Conservation (phyloP, 768 basidiomycete genomes). For the Suillus variegatus region DNA sequence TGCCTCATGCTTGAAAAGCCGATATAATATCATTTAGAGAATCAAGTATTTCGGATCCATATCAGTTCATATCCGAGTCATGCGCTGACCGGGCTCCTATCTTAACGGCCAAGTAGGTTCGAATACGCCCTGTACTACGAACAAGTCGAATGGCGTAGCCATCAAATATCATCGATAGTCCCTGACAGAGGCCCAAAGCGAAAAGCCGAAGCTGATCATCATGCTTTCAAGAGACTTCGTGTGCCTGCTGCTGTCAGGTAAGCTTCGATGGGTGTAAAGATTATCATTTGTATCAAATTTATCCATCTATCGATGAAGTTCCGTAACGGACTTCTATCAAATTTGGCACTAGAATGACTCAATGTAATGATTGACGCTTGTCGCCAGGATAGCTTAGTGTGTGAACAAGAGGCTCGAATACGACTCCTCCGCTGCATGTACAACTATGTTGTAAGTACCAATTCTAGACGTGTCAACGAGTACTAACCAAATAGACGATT, state of each 20-base stretch:
- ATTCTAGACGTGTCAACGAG: background rate
- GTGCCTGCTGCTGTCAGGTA: background rate
- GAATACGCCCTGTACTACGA: background rate
- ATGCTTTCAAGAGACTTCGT: background rate
- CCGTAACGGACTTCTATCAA: background rate
- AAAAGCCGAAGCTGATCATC: background rate
- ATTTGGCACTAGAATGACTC: background rate
- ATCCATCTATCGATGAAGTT: background rate
- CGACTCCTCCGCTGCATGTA: background rate
- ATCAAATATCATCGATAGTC: background rate
- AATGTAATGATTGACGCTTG: background rate
- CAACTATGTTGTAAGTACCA: background rate
- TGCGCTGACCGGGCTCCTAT: background rate
- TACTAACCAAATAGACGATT: background rate
- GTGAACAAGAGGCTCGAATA: background rate
- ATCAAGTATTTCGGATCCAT: background rate
- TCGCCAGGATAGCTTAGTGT: background rate
- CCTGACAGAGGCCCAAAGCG: background rate
- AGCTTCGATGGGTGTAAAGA: background rate
- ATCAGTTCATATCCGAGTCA: background rate
- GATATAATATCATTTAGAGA: background rate
- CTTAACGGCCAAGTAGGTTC: background rate
- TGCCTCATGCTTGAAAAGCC: background rate
- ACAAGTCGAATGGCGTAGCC: background rate
- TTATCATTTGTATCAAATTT: background rate